Evolutionary conservation across 345 rosid genomes (phyloP).

Genomic region (Eutrema japonicum): DNA sequence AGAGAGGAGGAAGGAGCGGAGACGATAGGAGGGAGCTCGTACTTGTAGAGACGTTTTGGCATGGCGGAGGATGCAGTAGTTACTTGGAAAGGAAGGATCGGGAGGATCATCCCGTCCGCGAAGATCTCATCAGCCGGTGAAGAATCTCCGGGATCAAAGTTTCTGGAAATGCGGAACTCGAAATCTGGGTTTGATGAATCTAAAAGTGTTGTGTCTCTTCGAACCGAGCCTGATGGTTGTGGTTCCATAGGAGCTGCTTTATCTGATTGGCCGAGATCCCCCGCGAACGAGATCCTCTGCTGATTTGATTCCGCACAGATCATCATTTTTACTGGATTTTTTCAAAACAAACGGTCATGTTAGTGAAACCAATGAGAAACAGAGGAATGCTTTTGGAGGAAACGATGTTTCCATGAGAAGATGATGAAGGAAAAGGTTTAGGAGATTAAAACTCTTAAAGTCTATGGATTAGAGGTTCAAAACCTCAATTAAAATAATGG

Average conservation of each 20-base stretch:
- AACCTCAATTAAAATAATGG: slow-evolving; percentile 37
- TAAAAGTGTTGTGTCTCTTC: slow-evolving; percentile 53
- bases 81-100: slow-evolving; percentile 47
- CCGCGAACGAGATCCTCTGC: slow-evolving; percentile 64
- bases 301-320: slow-evolving; percentile 66
- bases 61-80: slow-evolving; percentile 20
- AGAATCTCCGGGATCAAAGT: slow-evolving; percentile 48
- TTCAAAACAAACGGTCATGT: slow-evolving; percentile 11
- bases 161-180: slow-evolving; percentile 63
- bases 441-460: slow-evolving; percentile 21
- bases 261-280: slow-evolving; percentile 54
- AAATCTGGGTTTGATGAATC: slow-evolving; percentile 67
- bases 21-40: slow-evolving; percentile 42
- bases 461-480: slow-evolving; percentile 38
- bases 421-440: slow-evolving; percentile 16
- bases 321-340: slow-evolving; percentile 15
- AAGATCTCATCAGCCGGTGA: slow-evolving; percentile 82
- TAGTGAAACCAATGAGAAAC: slow-evolving; percentile 29
- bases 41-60: slow-evolving; percentile 39
- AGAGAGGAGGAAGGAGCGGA: slow-evolving; percentile 45
- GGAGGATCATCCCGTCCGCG: slow-evolving; percentile 76
- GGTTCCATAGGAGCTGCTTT: slow-evolving; percentile 22
- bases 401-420: slow-evolving; percentile 11
- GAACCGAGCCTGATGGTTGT: slow-evolving; percentile 25
- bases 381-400: slow-evolving; percentile 18